Base-by-base conservation (phyloP, 2,329 filamentous ascomycete species). In the Calcarisporium arbuscula region DNA sequence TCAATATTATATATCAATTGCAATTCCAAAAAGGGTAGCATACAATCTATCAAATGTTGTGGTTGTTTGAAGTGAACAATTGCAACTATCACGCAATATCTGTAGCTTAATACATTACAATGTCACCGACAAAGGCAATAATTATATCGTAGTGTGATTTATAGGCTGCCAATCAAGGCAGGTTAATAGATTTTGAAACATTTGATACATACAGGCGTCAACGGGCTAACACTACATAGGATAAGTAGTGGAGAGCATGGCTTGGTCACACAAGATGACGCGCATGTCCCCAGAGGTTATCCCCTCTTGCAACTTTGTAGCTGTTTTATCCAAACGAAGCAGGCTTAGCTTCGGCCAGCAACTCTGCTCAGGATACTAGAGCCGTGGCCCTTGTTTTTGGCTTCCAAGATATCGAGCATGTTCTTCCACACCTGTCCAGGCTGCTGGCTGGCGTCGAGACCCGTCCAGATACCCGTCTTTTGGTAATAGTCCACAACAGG, bases 401-500 rank as follows among this genome's bases (percentile, higher is more conserved):
- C 72, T 37, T 82, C 77, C 57, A 98, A 90, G 52, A 95, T 81
- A 53, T 80, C 77, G 44, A 96, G 71, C 61, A 98, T 70, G 61
- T 81, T 86, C 73, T 87, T 89, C 92, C 92, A 98, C 43, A 98
- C 92, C 63, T 89, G 82, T 30, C 86, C 85, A 15, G 92, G 92
- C 67, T 95, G 82, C 72, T 98, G 88, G 70, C 85, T 94, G 46
- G 92, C 92, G 61, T 98, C 92, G 53, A 98, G 78, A 44, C 84
- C 83, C 64, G 82, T 83, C 92, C 92, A 98, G 72, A 98, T 95
- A 50, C 89, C 89, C 32, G 85, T 94, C 67, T 88, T 87, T 69
- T 94, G 85, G 78, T 98, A 98, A 74, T 98, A 98, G 39, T 80
- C 74, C 44, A 95, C 89, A 32, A 98, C 92, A 15, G 92, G 92